Base-by-base conservation (phyloP, 768 basidiomycete species). In the Serpula lacrymans region DNA sequence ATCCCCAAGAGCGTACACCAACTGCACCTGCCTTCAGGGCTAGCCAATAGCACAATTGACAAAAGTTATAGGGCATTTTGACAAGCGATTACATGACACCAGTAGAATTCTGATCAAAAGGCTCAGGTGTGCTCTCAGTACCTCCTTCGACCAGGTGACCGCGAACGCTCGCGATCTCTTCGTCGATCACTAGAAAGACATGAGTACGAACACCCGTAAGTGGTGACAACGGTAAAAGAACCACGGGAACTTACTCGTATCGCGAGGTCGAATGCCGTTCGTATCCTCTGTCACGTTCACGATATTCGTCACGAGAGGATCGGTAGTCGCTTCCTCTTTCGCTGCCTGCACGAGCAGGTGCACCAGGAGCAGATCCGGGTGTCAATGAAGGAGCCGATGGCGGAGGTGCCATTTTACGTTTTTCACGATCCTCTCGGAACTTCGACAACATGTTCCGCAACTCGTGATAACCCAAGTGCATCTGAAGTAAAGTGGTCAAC, bases 401-500 rank as follows among this genome's bases (percentile, higher is more conserved):
- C 43, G 78, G 72, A 28, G 73, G 74, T 48, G 64, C 71, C 58
- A 79, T 82, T 57, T 85, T 82, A 45, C 72, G 73, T 65, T 87
- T 88, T 62, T 88, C 85, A 45, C 93, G 83, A 39, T 92, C 88
- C 59, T 94, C 93, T 48, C 84, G 82, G 65, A 97, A 96, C 58
- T 90, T 88, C 43, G 71, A 63, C 39, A 99, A 75, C 80, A 96
- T 88, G 66, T 93, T 89, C 42, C 96, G 89, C 47, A 99, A 75
- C 67, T 98, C 94, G 63, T 97, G 93, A 69, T 99, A 99, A 8
- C 96, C 96, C 57, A 98, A 66, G 72, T 98, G 96, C 90, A 99
- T 95, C 96, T 97, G 62, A 34, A 32, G 23, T 7, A 43, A 29
- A 34, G 28, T 21, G 39, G 39, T 58, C 54, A 52, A 51, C 48